Evolutionary conservation across 106 monocot species (phyloP).

Genomic region (Amphibolis antarctica): DNA sequence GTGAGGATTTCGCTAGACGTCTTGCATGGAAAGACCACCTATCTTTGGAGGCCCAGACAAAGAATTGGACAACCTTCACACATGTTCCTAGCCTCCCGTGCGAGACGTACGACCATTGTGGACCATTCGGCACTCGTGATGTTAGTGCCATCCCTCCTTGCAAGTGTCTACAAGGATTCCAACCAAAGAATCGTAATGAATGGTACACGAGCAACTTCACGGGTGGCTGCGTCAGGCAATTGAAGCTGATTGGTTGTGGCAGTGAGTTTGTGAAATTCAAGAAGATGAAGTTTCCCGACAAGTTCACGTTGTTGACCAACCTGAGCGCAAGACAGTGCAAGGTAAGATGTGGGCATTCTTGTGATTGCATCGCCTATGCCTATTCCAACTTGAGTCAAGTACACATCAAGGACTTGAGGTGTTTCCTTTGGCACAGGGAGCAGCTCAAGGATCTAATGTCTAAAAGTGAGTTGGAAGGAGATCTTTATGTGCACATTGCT

Average conservation of each 20-base stretch:
- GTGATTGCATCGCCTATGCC: conserved; percentile 11
- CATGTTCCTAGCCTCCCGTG: conserved; percentile 23
- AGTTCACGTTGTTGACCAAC: no score
- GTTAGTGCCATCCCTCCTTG: conserved; percentile 11
- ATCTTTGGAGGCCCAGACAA: background rate
- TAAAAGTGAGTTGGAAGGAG: no score
- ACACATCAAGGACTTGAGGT: no score
- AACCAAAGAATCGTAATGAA: conserved; percentile 9
- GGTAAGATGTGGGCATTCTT: conserved; percentile 1
- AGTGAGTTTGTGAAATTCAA: conserved; percentile 18
- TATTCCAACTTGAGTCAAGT: background rate
- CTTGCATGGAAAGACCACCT: background rate
- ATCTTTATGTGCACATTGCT: no score
- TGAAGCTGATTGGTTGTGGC: conserved; percentile 16
- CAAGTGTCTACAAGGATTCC: conserved; percentile 36
- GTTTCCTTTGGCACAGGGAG: no score
- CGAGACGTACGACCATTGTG: conserved; percentile 32
- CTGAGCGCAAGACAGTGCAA: conserved; percentile 6
- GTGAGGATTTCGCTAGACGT: background rate
- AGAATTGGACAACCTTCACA: conserved; percentile 17
- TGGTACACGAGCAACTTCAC: conserved; percentile 27
- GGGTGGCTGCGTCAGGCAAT: conserved; percentile 34
- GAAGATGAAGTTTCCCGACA: no score
- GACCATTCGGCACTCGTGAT: conserved; percentile 39
- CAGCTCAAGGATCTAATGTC: no score